Base-by-base conservation (phyloP, 116 monocot genomes). In the Phalaenopsis hybrid region DNA sequence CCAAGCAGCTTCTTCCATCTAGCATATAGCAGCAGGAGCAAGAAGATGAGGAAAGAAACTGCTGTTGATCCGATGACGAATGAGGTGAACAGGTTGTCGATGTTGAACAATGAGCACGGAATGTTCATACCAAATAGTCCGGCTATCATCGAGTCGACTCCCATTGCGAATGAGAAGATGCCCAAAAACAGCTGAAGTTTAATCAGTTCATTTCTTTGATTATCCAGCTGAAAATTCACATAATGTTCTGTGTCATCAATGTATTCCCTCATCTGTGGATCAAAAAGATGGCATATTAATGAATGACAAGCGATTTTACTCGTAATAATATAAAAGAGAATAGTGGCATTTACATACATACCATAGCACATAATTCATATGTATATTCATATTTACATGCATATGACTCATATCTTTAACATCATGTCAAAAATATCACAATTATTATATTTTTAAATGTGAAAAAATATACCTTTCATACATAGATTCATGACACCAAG, bases 1-100 rank as follows among this genome's bases (percentile, higher is more conserved):
- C 90, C 85, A 45, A 90, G 83, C 65, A 90, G 79, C 57, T 87
- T 87, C 84, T 87, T 90, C 85, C 85, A 83, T 81, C 84, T 85
- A 10, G 87, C 87, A 81, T 85, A 87, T 52, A 74, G 79, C 23
- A 90, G 59, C 8, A 86, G 43, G 44, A 87, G 41, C 46, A 87
- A 44, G 81, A 85, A 79, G 61, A 90, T 80, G 23, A 90, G 31
- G 58, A 90, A 81, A 68, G 83, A 87, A 34, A 28, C 73, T 44
- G 72, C 81, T n/a, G 90, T 79, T 45, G 83, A 87, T 50, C 59
- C 84, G 48, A 75, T 77, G 44, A 86, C 87, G 57, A 90, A 83
- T 13, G 79, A 33, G 72, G 58, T 59, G 25, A 90, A 90, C 7
- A 87, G 49, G 59, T 79, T 70, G 4, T 85, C 13, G 2, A 67